phyloP scores from a whole-genome alignment of 768 basidiomycete genomes.

The Polyporus arcularius region DNA sequence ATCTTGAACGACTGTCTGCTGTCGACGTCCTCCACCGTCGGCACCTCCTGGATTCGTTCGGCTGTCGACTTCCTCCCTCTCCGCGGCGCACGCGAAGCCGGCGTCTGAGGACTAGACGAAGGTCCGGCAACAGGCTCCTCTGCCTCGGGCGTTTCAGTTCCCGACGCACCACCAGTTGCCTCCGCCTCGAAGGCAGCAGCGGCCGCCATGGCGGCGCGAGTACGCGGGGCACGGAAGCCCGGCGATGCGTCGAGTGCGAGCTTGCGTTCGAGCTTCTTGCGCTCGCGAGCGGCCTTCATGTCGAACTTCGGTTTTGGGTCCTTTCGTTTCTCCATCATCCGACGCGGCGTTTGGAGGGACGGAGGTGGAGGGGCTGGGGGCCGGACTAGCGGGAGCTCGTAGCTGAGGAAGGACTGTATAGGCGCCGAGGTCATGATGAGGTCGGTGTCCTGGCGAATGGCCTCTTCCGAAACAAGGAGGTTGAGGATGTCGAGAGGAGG shows the following conservation, averaged over 20 bases:
- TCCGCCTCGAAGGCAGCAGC: conserved; percentile 44
- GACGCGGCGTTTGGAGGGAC: conserved; percentile 3
- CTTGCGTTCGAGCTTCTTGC: conserved; percentile 25
- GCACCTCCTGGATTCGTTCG: conserved; percentile 35
- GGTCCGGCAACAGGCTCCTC: conserved; percentile 10
- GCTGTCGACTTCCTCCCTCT: conserved; percentile 6
- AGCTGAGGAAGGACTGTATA: conserved; percentile 65
- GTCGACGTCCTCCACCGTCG: conserved; percentile 74
- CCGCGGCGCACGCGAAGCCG: background rate
- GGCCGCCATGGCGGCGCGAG: conserved; percentile 33
- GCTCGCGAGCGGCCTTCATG: conserved; percentile 26
- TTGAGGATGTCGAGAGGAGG: conserved; percentile 59
- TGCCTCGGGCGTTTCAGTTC: conserved; percentile 3
- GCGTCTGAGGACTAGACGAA: background rate
- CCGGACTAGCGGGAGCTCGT: conserved; percentile 63
- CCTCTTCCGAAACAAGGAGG: conserved; percentile 53
- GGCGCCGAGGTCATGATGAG: conserved; percentile 59
- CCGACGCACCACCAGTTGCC: conserved; percentile 19
- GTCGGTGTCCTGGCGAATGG: conserved; percentile 53
- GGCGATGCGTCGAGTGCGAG: conserved; percentile 40
- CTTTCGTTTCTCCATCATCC: conserved; percentile 2
- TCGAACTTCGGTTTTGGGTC: conserved; percentile 23
- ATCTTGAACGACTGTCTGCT: conserved; percentile 71
- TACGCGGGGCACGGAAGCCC: conserved; percentile 52
- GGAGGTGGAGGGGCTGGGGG: conserved; percentile 54